Conservation (phyloP, 2,329 filamentous ascomycete species). For the Magnaporthiopsis rhizophila region DNA sequence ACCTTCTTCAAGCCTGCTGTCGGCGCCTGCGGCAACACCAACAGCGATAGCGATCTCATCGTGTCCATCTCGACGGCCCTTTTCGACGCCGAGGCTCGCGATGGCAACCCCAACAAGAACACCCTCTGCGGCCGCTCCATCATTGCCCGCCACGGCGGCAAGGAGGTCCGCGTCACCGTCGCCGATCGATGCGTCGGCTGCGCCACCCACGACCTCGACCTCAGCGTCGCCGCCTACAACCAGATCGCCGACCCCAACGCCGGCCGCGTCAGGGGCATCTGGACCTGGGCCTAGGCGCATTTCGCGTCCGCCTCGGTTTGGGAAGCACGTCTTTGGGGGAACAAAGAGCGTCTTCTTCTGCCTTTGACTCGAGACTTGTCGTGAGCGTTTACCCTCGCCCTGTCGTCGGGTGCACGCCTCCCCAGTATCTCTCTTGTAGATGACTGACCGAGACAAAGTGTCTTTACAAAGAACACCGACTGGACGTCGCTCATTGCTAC, state of each 20-base stretch:
- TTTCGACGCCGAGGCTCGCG: conserved; percentile 5
- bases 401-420: neutral
- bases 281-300: conserved; percentile 23
- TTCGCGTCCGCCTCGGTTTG: neutral
- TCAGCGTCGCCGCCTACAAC: conserved; percentile 39
- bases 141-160: conserved; percentile 30
- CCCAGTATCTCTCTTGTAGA: neutral
- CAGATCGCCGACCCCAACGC: conserved; percentile 34
- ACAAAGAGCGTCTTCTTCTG: neutral
- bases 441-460: neutral
- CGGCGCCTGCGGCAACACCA: conserved; percentile 8
- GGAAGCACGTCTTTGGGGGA: neutral
- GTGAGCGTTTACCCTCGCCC: neutral
- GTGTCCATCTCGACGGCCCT: conserved; percentile 9
- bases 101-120: conserved; percentile 10
- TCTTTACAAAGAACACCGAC: neutral
- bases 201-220: conserved; percentile 36
- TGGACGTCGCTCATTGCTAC: neutral
- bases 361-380: neutral
- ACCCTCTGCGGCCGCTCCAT: conserved; percentile 48
- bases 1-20: conserved; percentile 7
- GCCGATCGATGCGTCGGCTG: conserved; percentile 59
- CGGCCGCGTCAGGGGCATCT: conserved; percentile 28
- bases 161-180: conserved; percentile 46
- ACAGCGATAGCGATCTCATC: conserved; percentile 9